Evolutionary conservation across 176 grass and related monocot genomes (phyloP).

Genomic region (Raddia distichophylla): DNA sequence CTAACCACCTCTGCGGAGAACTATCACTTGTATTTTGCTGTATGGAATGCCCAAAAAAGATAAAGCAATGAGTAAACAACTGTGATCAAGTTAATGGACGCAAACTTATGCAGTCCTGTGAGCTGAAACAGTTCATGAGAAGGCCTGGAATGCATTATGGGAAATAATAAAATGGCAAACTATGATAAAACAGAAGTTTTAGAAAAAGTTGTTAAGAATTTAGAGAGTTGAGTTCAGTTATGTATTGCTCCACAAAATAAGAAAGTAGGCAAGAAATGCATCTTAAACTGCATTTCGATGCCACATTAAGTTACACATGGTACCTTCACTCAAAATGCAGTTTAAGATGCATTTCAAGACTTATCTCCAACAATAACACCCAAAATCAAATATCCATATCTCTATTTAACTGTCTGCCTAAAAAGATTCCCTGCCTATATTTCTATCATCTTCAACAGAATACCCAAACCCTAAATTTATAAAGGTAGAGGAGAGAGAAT

Average conservation of each 20-base stretch:
- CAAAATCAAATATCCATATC: too few species aligned
- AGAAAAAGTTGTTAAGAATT: conserved; percentile 8
- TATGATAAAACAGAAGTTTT: neutral
- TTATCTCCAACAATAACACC: too few species aligned
- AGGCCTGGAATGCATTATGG: neutral
- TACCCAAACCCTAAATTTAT: too few species aligned
- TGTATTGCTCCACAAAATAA: conserved; percentile 1
- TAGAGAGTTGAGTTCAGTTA: neutral
- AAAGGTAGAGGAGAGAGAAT: too few species aligned
- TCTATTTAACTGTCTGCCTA: too few species aligned
- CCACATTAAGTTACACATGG: neutral
- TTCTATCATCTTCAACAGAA: too few species aligned
- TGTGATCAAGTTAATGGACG: conserved; percentile 31
- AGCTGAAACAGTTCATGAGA: neutral
- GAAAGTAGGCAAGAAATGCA: neutral
- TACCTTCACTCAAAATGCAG: neutral
- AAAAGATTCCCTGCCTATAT: too few species aligned
- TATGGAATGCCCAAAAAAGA: conserved; percentile 38
- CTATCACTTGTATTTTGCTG: conserved; percentile 42
- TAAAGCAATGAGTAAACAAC: conserved; percentile 37
- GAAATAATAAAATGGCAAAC: neutral
- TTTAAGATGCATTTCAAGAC: too few species aligned
- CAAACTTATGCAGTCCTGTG: conserved; percentile 3
- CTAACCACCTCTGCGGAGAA: conserved; percentile 67
- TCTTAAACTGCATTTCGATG: neutral